These are phyloP conservation scores for Skeletonema grethae DNA, from an alignment of 108 stramenopile species.

Conservation along the genomic window DNA sequence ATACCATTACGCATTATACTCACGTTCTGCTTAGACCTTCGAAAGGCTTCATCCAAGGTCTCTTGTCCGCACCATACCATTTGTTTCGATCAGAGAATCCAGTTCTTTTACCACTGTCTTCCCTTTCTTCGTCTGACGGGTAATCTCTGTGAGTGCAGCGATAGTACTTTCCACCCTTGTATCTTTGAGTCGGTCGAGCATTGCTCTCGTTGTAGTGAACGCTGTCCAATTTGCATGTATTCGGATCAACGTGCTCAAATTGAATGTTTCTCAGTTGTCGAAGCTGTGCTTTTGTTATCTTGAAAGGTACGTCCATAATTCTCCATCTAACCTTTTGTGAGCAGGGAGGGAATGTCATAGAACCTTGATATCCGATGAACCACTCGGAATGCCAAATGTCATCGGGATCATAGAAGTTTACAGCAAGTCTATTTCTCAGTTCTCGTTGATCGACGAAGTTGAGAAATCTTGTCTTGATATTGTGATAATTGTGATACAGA, in stretches of 20 bases:
- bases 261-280: conserved; percentile 71
- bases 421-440: background rate
- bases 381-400: conserved; percentile 33
- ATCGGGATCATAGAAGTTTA: conserved; percentile 25
- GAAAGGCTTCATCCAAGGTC: background rate
- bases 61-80: background rate
- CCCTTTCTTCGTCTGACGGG: background rate
- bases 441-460: conserved; percentile 11
- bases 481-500: conserved; percentile 17
- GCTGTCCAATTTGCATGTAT: conserved; percentile 65
- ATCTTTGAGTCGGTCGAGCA: conserved; percentile 62
- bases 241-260: conserved; percentile 69
- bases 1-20: no score
- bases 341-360: conserved; percentile 85
- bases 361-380: conserved; percentile 83
- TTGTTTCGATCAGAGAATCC: background rate
- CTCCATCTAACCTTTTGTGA: conserved; percentile 81
- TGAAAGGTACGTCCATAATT: conserved; percentile 70
- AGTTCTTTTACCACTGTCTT: background rate
- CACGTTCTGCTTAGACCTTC: background rate
- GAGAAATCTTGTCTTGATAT: conserved; percentile 19
- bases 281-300: conserved; percentile 56
- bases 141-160: conserved; percentile 39
- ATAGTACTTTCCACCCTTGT: conserved; percentile 27
- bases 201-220: conserved; percentile 69